Percentiles rank a stretch among this genome's conserved stretches.
Evolutionary conservation across 306 rosid species (phyloP).

Genomic region (Crotalaria pallida): DNA sequence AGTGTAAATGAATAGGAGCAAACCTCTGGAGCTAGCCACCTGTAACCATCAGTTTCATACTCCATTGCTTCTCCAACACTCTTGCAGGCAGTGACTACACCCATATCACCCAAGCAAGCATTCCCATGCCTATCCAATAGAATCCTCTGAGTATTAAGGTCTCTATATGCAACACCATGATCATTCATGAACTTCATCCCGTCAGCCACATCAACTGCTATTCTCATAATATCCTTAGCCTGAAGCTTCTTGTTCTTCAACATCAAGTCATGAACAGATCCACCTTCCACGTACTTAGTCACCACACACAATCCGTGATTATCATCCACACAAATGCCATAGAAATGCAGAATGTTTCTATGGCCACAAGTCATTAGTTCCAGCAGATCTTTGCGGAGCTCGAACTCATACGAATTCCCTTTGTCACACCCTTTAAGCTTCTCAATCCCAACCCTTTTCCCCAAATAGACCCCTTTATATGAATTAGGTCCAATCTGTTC

Average conservation of each 20-base stretch:
- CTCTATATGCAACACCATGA: constrained; percentile 74
- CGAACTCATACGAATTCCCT: constrained; percentile 75
- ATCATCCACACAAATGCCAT: constrained; percentile 81
- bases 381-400: constrained; percentile 70
- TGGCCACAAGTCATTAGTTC: constrained; percentile 92
- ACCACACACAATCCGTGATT: constrained; percentile 86
- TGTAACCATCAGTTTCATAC: constrained; percentile 93
- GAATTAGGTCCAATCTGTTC: constrained; percentile 80
- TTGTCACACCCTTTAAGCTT: constrained; percentile 94
- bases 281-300: constrained; percentile 85
- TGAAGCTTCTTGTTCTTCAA: constrained; percentile 75
- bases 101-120: constrained; percentile 91
- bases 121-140: constrained; percentile 81
- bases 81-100: constrained; percentile 79
- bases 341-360: constrained; percentile 68
- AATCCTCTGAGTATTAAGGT: constrained; percentile 79
- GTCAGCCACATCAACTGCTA: constrained; percentile 78
- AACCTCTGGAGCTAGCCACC: constrained; percentile 99
- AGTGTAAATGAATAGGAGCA: constrained; percentile 31
- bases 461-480: constrained; percentile 73
- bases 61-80: constrained; percentile 78
- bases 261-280: constrained; percentile 71
- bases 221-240: constrained; percentile 66
- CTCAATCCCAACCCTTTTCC: constrained; percentile 88
- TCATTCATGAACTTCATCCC: constrained; percentile 91